phyloP scores from a whole-genome alignment of 2,329 filamentous ascomycete species.

The Camillea tinctor region DNA sequence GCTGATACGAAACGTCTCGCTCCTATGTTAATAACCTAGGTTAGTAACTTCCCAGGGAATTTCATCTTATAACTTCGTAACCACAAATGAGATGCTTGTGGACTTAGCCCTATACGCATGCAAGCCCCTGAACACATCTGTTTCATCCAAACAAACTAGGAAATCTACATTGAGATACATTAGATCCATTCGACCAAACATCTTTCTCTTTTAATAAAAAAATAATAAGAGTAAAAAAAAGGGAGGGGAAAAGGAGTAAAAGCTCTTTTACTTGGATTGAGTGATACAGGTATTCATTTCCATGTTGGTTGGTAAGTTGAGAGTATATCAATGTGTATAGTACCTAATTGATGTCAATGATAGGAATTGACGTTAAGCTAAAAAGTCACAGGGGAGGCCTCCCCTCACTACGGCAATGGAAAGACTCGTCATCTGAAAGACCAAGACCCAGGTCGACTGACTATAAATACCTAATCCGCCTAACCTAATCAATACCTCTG shows the following conservation, averaged over 20 bases:
- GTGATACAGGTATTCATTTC: not conserved
- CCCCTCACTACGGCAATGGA: too few relatives aligned
- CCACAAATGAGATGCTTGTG: slow-evolving; percentile 2
- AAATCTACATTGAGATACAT: not conserved
- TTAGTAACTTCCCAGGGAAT: not conserved
- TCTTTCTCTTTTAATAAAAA: too few relatives aligned
- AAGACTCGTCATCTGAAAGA: too few relatives aligned
- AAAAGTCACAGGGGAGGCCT: not conserved
- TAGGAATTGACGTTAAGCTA: not conserved
- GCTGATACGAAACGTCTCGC: not conserved
- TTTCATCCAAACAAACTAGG: slow-evolving; percentile 15
- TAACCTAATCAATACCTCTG: too few relatives aligned
- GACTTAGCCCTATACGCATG: not conserved
- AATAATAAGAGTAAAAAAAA: not conserved
- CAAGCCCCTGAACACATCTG: slow-evolving; percentile 15
- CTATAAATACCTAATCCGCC: too few relatives aligned
- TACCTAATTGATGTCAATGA: not conserved
- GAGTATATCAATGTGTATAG: not conserved
- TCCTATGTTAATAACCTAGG: not conserved
- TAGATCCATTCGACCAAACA: not conserved
- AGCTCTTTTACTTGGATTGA: slow-evolving; percentile 4
- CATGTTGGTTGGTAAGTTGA: not conserved
- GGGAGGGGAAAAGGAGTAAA: not conserved
- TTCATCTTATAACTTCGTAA: slow-evolving; percentile 1
- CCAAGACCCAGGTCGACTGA: too few relatives aligned